These are phyloP conservation scores for Suillus subaureus DNA, from an alignment of 768 basidiomycete species.

Conservation along the genomic window DNA sequence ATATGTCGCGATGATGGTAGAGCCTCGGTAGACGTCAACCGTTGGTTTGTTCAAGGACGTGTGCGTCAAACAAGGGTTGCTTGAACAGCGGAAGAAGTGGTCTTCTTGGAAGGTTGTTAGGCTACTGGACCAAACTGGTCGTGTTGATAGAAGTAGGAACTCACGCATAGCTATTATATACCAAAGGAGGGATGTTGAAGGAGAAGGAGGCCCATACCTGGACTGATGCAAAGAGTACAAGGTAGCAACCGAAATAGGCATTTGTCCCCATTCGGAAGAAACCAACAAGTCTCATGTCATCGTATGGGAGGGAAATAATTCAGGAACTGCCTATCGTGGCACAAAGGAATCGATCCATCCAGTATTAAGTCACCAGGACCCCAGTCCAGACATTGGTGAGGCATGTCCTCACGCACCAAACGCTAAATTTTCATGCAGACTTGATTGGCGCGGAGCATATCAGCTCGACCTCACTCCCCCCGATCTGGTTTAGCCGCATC, in stretches of 20 bases:
- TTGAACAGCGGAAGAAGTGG: not conserved
- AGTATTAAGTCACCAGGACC: no score
- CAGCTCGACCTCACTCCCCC: no score
- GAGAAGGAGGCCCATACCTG: not conserved
- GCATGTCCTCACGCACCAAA: no score
- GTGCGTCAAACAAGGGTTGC: conserved; percentile 15
- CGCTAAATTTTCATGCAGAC: no score
- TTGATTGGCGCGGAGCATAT: not conserved
- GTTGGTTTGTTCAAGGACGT: conserved; percentile 7
- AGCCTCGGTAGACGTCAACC: not conserved
- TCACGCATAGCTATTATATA: conserved; percentile 30
- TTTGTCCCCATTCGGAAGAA: conserved; percentile 24
- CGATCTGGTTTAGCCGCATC: no score
- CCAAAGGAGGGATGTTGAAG: conserved; percentile 14
- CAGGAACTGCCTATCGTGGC: conserved; percentile 12
- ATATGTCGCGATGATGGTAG: conserved; percentile 12
- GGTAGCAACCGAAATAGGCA: conserved; percentile 24
- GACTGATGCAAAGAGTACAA: conserved; percentile 25
- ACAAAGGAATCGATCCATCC: conserved; percentile 11
- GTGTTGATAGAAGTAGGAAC: conserved; percentile 14
- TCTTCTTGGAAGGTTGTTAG: conserved; percentile 15
- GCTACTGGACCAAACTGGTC: conserved; percentile 18
- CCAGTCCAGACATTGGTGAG: no score
- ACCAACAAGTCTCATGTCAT: no score
- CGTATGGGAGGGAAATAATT: conserved; percentile 2